Evolutionary conservation across 129 eudicot genomes (phyloP).

Genomic region (Pseudognaphalium luteoalbum): DNA sequence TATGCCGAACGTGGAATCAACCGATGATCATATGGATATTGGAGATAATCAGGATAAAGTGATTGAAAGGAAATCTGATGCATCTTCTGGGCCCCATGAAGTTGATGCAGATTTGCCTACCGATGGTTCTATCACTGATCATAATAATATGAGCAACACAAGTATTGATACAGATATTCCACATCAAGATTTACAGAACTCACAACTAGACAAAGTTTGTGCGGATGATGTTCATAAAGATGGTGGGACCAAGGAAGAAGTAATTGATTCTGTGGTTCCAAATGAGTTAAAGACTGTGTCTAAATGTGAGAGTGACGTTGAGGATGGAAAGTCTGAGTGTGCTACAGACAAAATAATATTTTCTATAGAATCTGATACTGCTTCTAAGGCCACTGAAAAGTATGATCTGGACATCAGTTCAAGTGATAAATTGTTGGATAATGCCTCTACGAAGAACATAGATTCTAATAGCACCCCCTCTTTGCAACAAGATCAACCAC

Average conservation of each 20-base stretch:
- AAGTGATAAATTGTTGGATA: slow-evolving; percentile 11
- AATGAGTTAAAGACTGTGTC: slow-evolving; percentile 19
- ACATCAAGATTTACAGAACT: slow-evolving; percentile 11
- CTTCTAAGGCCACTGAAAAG: slow-evolving; percentile 23
- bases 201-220: slow-evolving; percentile 8
- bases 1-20: slow-evolving; percentile 20
- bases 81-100: slow-evolving; percentile 23
- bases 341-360: slow-evolving; percentile 17
- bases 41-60: slow-evolving; percentile 22
- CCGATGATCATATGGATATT: slow-evolving; percentile 17
- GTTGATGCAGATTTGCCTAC: slow-evolving; percentile 18
- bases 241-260: slow-evolving; percentile 31
- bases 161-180: slow-evolving; percentile 10
- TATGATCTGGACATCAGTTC: slow-evolving; percentile 20
- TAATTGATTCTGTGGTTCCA: slow-evolving; percentile 1
- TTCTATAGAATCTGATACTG: slow-evolving; percentile 29
- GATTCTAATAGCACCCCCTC: slow-evolving; percentile 26
- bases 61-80: slow-evolving; percentile 22
- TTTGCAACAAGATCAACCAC: slow-evolving; percentile 35
- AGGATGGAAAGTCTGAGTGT: slow-evolving; percentile 25
- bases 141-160: not conserved
- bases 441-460: slow-evolving; percentile 25
- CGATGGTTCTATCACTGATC: not conserved
- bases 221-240: slow-evolving; percentile 24
- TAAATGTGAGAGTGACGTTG: slow-evolving; percentile 24